Evolutionary conservation across 2,329 filamentous ascomycete genomes (phyloP).

Genomic region (Nemania serpens): DNA sequence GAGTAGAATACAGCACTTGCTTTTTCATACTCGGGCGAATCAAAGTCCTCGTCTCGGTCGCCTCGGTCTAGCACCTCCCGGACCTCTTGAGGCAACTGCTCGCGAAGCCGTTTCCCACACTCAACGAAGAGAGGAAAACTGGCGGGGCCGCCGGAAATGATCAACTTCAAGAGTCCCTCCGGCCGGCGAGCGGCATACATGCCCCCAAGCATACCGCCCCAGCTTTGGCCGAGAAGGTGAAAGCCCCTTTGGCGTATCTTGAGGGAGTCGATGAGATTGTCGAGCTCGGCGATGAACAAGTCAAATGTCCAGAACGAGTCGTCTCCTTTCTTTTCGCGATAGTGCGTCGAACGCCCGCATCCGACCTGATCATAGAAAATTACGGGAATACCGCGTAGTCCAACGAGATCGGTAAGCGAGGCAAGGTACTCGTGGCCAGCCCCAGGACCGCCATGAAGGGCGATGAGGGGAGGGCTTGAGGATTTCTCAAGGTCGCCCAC

Average conservation of each 20-base stretch:
- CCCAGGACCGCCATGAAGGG: neutral
- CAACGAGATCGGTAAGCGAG: neutral
- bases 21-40: neutral
- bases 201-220: slow-evolving; percentile 14
- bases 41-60: neutral
- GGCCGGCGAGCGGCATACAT: slow-evolving; percentile 1
- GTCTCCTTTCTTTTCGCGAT: neutral
- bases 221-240: neutral
- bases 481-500: neutral
- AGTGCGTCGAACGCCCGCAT: neutral
- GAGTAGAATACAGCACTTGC: neutral
- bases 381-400: neutral
- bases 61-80: neutral
- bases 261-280: neutral
- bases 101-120: neutral
- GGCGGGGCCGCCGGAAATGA: neutral
- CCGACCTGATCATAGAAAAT: neutral
- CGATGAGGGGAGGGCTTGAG: neutral
- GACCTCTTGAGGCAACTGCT: neutral
- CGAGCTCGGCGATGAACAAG: neutral
- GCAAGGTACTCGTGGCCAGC: neutral
- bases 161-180: slow-evolving; percentile 3
- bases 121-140: neutral
- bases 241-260: neutral
- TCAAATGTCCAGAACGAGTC: neutral